These are phyloP conservation scores for Brassica cretica DNA, from an alignment of 345 rosid species.

Conservation along the genomic window DNA sequence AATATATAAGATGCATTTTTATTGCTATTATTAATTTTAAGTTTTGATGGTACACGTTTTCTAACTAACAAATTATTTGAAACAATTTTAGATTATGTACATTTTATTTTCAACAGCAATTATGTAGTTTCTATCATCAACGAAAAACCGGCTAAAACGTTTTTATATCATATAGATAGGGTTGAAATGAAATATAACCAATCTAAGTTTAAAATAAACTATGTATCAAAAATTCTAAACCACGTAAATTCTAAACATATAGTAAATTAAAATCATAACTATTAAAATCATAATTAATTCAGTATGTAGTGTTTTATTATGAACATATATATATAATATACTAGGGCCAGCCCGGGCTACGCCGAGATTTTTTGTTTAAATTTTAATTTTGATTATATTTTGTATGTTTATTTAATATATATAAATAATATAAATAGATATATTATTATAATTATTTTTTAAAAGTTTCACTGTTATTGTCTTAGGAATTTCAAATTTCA, in stretches of 20 bases:
- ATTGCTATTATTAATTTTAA: background rate
- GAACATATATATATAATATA: background rate
- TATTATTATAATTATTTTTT: no score
- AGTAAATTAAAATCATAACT: background rate
- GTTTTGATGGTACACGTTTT: background rate
- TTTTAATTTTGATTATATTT: no score
- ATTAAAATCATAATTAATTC: no score
- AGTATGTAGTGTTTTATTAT: background rate
- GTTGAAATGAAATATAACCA: background rate
- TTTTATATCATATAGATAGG: background rate
- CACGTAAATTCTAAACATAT: background rate
- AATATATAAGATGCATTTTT: background rate
- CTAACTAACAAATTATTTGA: background rate
- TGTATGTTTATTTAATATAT: no score
- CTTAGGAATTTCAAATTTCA: no score
- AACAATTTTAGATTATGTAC: background rate
- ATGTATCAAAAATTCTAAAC: background rate
- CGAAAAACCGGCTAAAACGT: no score
- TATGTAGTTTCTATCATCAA: background rate
- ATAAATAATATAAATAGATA: no score
- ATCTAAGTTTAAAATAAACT: background rate
- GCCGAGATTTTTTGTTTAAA: no score
- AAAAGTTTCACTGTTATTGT: no score
- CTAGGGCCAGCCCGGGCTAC: no score
- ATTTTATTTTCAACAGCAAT: background rate